Base-by-base conservation (phyloP, 192 early-diverging fungal species). In the Rhizophlyctis rosea region DNA sequence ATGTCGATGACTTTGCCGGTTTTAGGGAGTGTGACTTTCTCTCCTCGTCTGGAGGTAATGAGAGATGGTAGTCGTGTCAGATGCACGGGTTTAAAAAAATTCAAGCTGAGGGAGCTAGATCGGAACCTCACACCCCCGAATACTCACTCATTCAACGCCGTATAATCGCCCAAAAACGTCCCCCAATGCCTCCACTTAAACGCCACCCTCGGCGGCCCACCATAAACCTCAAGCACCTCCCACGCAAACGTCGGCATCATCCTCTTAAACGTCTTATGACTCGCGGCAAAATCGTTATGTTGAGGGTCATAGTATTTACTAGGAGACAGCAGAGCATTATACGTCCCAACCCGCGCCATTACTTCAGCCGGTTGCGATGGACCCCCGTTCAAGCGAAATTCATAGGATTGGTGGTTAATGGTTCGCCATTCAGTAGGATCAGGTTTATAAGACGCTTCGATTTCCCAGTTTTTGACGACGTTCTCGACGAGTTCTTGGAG, bases 381-480 rank as follows among this genome's bases (percentile, higher is more conserved):
- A 9, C 39, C 39, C 9, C 39, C 39, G 39, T 47, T 47, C 9
- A n/a, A 13, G 9, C n/a, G 39, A n/a, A 47, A 47, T n/a, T 9
- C n/a, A n/a, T 13, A 47, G 9, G 39, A 47, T 9, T 9, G 9
- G 39, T 13, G 39, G 39, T 47, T n/a, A n/a, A 47, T n/a, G 9
- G 39, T 47, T 9, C 39, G 39, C 39, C 39, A 47, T 47, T 47
- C 9, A 9, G 39, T n/a, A n/a, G 39, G 39, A n/a, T 47, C n/a
- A n/a, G 39, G n/a, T n/a, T 47, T 47, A n/a, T 47, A 47, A 9
- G 39, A 47, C 9, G n/a, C 39, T 47, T 47, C 39, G 9, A 13
- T 47, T 47, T 47, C 39, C 39, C 39, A 47, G 39, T 47, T 47
- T 47, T 47, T 47, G 39, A 47, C 39, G 39, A 47, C 9, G 39